Evolutionary conservation across 257 asterid genomes (phyloP), one percentile per base, ranked within the genome.

Genomic region (Verbena officinalis): DNA sequence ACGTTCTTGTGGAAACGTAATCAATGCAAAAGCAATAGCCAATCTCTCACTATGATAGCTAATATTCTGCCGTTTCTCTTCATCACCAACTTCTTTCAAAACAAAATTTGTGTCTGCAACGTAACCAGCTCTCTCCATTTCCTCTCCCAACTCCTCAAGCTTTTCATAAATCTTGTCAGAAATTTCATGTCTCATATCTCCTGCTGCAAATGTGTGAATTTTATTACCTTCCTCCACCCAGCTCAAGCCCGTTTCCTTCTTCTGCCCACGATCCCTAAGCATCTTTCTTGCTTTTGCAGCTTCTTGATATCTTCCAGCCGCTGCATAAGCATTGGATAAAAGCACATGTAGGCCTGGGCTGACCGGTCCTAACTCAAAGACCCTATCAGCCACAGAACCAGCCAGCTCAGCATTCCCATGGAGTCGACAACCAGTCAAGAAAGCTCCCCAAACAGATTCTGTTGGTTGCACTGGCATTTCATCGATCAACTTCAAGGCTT

Each of bases 201-300:
- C 96, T 11, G 96, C 84, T 33, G 89, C 85, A 80, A 93, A 89
- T 8, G 82, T 72, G 73, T 90, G 93, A 14, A 87, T 76, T 73
- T 64, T 80, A 67, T 85, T 93, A n/a, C 88, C 89, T 48, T 84
- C 97, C 67, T 87, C 96, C 9, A 93, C 91, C 98, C 97, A 90
- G 64, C 96, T 93, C 78, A 85, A 71, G 39, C 95, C 98, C 4
- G 94, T 82, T 81, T 89, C 97, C 71, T 90, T 93, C 57, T 81
- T 93, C 77, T 81, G 86, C 45, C 97, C 95, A 2, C 58, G 77
- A 40, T 87, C 98, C 69, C 73, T 84, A 23, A 93, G 78, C 90
- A 80, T 76, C 74, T 81, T 89, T 59, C 96, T 76, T 1, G 87
- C 95, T 60, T 46, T 82, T n/a, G 98, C 97, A 30, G 97, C 97